Percentiles rank a stretch among this genome's conserved stretches.
Evolutionary conservation across 345 rosid species (phyloP).

Genomic region (Chamaenerion angustifolium): DNA sequence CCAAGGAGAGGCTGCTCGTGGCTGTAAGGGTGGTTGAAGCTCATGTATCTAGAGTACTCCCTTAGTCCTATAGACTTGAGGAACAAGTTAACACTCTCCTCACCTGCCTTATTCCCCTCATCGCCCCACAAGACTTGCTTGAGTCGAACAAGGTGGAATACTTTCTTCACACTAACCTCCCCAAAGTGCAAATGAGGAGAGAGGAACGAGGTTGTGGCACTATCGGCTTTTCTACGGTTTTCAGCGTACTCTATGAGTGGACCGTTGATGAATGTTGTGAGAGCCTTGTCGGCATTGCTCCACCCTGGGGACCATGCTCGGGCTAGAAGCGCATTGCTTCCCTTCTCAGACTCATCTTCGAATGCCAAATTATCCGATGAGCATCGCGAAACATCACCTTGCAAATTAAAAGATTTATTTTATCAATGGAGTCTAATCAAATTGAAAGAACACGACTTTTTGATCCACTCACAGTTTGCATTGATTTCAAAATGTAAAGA

Average conservation of each 20-base stretch:
- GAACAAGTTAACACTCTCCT: conserved; percentile 85
- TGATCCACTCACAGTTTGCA: neutral
- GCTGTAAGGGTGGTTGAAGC: conserved; percentile 89
- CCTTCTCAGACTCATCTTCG: conserved; percentile 89
- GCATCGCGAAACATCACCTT: conserved; percentile 71
- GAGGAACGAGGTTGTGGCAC: conserved; percentile 91
- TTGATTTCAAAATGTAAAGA: neutral
- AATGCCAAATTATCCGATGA: conserved; percentile 51
- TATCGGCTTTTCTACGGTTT: conserved; percentile 88
- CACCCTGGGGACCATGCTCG: conserved; percentile 99
- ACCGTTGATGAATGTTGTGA: conserved; percentile 77
- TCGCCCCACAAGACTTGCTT: conserved; percentile 91
- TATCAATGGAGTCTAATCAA: too few species aligned
- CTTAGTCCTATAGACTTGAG: conserved; percentile 92
- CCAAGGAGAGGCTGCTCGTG: conserved; percentile 93
- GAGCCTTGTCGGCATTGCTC: conserved; percentile 85
- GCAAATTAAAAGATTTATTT: conserved; percentile 1
- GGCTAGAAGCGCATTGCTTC: conserved; percentile 93
- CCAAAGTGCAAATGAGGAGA: conserved; percentile 98
- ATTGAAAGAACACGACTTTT: neutral
- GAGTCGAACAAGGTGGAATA: conserved; percentile 81
- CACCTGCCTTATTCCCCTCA: conserved; percentile 86
- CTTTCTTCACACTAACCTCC: conserved; percentile 93
- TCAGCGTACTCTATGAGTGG: conserved; percentile 74
- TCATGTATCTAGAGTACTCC: conserved; percentile 84